These are phyloP conservation scores for Aspergillus flavus DNA, from an alignment of 2,329 filamentous ascomycete genomes.

Conservation along the genomic window DNA sequence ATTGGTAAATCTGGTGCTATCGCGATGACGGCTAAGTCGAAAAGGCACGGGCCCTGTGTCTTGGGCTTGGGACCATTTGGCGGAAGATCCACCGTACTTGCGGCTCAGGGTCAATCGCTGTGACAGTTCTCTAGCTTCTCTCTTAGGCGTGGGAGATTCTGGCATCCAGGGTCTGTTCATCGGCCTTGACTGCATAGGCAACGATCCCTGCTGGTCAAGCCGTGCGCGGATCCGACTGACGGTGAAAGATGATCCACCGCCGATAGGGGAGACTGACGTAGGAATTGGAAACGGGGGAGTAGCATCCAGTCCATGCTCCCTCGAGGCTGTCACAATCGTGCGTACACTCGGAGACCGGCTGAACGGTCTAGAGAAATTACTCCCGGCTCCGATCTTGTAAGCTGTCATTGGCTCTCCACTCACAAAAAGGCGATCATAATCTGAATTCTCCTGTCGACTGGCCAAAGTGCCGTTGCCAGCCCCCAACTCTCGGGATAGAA, in stretches of 20 bases:
- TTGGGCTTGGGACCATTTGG: conserved; percentile 22
- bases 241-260: conserved; percentile 3
- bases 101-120: conserved; percentile 25
- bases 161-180: conserved; percentile 24
- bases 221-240: conserved; percentile 5
- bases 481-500: conserved; percentile 3
- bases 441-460: neutral
- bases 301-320: conserved; percentile 3
- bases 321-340: conserved; percentile 21
- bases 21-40: conserved; percentile 31
- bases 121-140: conserved; percentile 15
- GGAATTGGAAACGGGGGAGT: conserved; percentile 9
- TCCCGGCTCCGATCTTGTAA: conserved; percentile 20
- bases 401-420: neutral
- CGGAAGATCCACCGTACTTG: conserved; percentile 27
- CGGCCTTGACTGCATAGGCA: conserved; percentile 28
- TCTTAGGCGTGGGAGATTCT: conserved; percentile 37
- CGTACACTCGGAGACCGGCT: conserved; percentile 35
- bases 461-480: neutral
- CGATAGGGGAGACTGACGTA: neutral
- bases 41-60: conserved; percentile 28
- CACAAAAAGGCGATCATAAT: neutral
- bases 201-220: conserved; percentile 11
- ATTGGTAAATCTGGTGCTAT: conserved; percentile 26
- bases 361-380: conserved; percentile 43